Evolutionary conservation across 73 alveolate genomes (phyloP), one percentile per base, ranked within the genome.

Genomic region (Paramecium primaurelia): DNA sequence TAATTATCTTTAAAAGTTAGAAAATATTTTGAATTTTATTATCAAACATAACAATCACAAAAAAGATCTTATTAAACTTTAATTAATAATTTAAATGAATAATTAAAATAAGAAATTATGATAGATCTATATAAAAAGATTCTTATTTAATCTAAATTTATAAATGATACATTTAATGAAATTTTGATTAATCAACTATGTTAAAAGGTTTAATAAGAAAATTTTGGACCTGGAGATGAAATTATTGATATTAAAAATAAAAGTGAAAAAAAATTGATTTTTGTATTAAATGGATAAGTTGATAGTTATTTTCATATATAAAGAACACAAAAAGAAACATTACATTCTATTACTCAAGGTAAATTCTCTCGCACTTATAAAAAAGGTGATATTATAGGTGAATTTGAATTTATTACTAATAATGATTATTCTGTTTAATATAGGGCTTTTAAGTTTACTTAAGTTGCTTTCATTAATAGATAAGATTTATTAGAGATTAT

Each of bases 1-100:
- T 18, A 89, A 73, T 26, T 89, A 22, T 77, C 94, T 44, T 26
- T 89, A 44, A 89, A 58, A 25, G 94, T 89, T 6, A 71, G 94
- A 89, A 89, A 89, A 45, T 89, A 89, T 47, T 71, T 71, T 26
- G 94, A 89, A 44, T 89, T 58, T 45, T 89, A 45, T 26, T 45
- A 45, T 45, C 34, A 89, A 71, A 64, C 58, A 12, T 58, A 89
- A 47, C 14, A 45, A 73, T 38, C 51, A 8, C 28, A 77, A 64
- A 89, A 89, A 58, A 44, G 75, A 14, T 89, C 84, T 6, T 58
- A 77, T 71, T 42, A 89, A 42, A 45, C 71, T 30, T 59, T 71
- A 26, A 68, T 89, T 11, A 83, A 71, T 54, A 25, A 54, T 32
- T 54, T 89, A 28, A 77, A 77, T 89, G 69, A 71, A 2, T 68